Percentiles rank a stretch among this genome's conserved stretches.
Evolutionary conservation across 345 rosid genomes (phyloP).

Genomic region (Pistacia vera): DNA sequence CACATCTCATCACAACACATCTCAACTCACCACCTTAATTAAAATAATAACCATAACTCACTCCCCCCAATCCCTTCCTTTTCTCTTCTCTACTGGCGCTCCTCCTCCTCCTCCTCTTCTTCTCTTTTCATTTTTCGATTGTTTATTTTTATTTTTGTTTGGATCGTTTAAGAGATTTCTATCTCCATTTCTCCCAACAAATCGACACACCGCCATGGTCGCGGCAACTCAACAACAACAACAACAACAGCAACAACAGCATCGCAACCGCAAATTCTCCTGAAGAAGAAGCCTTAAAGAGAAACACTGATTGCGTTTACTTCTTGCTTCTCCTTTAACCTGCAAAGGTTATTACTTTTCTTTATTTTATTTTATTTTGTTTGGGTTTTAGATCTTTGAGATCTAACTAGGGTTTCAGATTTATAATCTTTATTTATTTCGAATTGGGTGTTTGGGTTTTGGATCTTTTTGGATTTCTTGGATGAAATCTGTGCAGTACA

Average conservation of each 20-base stretch:
- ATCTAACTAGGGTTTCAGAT: conserved; percentile 43
- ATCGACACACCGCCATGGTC: conserved; percentile 44
- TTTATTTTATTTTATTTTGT: not conserved
- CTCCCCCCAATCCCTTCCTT: too few species aligned
- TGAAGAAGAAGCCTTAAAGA: conserved; percentile 83
- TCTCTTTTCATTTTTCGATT: too few species aligned
- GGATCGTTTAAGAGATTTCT: too few species aligned
- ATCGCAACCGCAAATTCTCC: conserved; percentile 40
- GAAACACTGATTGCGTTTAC: conserved; percentile 95
- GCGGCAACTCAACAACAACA: conserved; percentile 41
- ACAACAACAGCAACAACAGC: conserved; percentile 29
- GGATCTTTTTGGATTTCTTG: conserved; percentile 5
- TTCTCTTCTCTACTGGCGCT: too few species aligned
- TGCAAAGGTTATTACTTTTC: conserved; percentile 70
- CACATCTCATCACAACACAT: too few species aligned
- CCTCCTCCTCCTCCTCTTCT: too few species aligned
- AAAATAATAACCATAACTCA: too few species aligned
- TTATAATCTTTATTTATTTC: conserved; percentile 7
- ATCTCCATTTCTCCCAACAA: too few species aligned
- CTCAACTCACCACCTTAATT: too few species aligned
- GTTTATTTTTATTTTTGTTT: too few species aligned
- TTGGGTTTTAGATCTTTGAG: conserved; percentile 11
- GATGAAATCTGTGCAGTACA: too few species aligned
- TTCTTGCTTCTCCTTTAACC: conserved; percentile 95
- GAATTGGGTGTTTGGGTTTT: not conserved